Conservation (phyloP, 768 basidiomycete genomes). For the Trichaptum fuscoviolaceum region DNA sequence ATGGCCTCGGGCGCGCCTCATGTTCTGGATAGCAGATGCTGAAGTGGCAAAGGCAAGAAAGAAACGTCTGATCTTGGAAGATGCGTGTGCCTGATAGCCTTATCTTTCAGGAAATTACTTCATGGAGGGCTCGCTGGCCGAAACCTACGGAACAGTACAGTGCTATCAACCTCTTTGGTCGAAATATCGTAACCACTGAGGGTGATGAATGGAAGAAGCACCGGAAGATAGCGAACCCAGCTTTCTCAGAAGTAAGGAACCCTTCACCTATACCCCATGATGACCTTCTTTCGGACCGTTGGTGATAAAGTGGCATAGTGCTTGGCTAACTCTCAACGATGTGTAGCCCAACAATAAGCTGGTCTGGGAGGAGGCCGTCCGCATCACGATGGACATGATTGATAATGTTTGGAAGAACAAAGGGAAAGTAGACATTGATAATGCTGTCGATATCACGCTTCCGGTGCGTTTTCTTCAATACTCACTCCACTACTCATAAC, state of each 20-base stretch:
- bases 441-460: slow-evolving; percentile 47
- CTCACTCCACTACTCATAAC: not conserved
- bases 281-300: too few relatives aligned
- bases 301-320: too few relatives aligned
- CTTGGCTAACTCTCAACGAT: not conserved
- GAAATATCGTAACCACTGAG: slow-evolving; percentile 61
- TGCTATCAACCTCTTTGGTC: slow-evolving; percentile 45
- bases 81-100: not conserved
- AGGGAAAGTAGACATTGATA: slow-evolving; percentile 35
- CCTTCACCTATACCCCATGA: not conserved
- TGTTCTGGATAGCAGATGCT: slow-evolving; percentile 30
- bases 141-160: slow-evolving; percentile 48
- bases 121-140: slow-evolving; percentile 38
- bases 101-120: slow-evolving; percentile 42
- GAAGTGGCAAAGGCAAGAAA: slow-evolving; percentile 32
- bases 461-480: slow-evolving; percentile 32
- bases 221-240: slow-evolving; percentile 56
- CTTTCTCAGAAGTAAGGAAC: slow-evolving; percentile 50
- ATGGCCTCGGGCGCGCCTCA: slow-evolving; percentile 11
- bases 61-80: not conserved
- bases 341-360: slow-evolving; percentile 31
- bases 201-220: slow-evolving; percentile 63
- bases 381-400: slow-evolving; percentile 39
- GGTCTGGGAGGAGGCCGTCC: slow-evolving; percentile 42
- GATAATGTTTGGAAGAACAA: slow-evolving; percentile 43